Conservation (phyloP, 2,329 filamentous ascomycete genomes). For the Pestalotiopsis sp. region DNA sequence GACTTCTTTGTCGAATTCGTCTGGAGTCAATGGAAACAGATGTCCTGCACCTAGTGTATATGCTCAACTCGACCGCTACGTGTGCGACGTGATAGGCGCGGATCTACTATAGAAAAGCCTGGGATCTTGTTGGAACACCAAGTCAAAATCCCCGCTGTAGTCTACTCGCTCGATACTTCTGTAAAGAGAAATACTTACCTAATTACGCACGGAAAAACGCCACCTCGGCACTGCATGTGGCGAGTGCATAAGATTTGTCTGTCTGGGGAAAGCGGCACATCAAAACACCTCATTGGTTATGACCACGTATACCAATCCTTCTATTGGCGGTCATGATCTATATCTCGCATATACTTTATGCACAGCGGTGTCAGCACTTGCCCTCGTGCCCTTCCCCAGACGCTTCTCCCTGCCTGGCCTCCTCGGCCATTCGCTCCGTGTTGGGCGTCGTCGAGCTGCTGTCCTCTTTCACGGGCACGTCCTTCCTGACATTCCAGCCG, state of each 20-base stretch:
- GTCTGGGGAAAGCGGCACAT: not conserved
- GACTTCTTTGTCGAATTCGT: too few species aligned
- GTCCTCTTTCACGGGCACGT: conserved; percentile 15
- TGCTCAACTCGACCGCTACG: not conserved
- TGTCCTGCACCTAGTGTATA: not conserved
- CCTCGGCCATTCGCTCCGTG: not conserved
- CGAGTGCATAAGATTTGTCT: not conserved
- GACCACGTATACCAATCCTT: not conserved
- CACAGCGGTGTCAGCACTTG: not conserved
- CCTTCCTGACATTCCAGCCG: conserved; percentile 37
- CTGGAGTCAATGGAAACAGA: too few species aligned
- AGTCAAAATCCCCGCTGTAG: not conserved
- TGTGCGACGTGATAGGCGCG: not conserved
- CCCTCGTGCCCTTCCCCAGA: not conserved
- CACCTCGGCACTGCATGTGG: not conserved
- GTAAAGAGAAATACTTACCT: not conserved
- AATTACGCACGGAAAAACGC: not conserved
- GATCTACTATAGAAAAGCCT: not conserved
- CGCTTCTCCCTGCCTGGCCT: too few species aligned
- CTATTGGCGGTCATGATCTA: not conserved
- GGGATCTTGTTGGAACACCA: not conserved
- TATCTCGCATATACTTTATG: not conserved
- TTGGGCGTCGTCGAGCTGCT: not conserved
- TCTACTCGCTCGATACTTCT: not conserved
- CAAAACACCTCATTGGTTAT: not conserved